These are phyloP conservation scores for Leccinum longicurvipes DNA, from an alignment of 768 basidiomycete genomes.

Conservation along the genomic window DNA sequence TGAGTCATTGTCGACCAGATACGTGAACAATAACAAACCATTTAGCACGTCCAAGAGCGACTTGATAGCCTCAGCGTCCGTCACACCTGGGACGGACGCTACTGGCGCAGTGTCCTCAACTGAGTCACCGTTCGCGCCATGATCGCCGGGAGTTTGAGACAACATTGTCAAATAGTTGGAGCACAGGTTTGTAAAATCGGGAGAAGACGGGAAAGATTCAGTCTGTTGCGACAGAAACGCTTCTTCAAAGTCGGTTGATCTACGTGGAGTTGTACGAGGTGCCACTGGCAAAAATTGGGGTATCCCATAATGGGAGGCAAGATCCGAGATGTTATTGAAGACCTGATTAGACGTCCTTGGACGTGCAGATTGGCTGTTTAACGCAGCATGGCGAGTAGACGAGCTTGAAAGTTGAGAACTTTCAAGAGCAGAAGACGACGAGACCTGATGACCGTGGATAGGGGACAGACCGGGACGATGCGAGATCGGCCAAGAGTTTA, in stretches of 20 bases:
- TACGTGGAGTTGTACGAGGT: slow-evolving; percentile 55
- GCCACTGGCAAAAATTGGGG: slow-evolving; percentile 67
- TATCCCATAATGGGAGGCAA: slow-evolving; percentile 77
- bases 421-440: slow-evolving; percentile 42
- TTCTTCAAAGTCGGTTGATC: slow-evolving; percentile 35
- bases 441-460: slow-evolving; percentile 39
- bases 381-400: slow-evolving; percentile 50
- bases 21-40: slow-evolving; percentile 21
- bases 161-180: slow-evolving; percentile 72
- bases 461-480: slow-evolving; percentile 36
- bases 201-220: slow-evolving; percentile 23
- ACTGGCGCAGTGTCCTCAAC: slow-evolving; percentile 25
- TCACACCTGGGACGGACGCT: slow-evolving; percentile 17
- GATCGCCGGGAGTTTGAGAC: slow-evolving; percentile 44
- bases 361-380: slow-evolving; percentile 56
- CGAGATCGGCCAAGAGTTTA: slow-evolving; percentile 49
- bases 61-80: slow-evolving; percentile 33
- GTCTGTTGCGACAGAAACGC: slow-evolving; percentile 24
- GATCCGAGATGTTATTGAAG: slow-evolving; percentile 62
- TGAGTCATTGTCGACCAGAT: neutral
- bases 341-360: slow-evolving; percentile 65
- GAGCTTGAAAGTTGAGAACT: slow-evolving; percentile 52
- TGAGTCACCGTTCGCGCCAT: slow-evolving; percentile 33
- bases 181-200: slow-evolving; percentile 47
- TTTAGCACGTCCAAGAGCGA: slow-evolving; percentile 39